phyloP scores from a whole-genome alignment of 352 stramenopile genomes.

The Phytophthora pini region DNA sequence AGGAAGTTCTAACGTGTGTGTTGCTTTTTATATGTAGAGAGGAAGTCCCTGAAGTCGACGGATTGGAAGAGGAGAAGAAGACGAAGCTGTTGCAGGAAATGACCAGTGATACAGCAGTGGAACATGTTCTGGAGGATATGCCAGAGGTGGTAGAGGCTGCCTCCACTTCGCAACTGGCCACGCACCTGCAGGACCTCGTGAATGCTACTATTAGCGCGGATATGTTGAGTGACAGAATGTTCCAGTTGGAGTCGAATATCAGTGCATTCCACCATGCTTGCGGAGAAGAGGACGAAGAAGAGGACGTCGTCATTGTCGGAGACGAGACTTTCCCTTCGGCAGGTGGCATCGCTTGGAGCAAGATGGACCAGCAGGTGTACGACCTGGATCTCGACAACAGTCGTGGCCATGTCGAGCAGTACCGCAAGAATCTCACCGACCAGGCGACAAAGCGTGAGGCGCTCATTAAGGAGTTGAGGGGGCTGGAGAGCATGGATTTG shows the following conservation, averaged over 20 bases:
- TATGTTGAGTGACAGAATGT: conserved; percentile 89
- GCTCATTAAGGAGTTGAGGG: conserved; percentile 58
- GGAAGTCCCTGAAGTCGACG: conserved; percentile 26
- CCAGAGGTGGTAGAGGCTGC: conserved; percentile 67
- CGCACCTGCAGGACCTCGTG: conserved; percentile 74
- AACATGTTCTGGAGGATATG: conserved; percentile 70
- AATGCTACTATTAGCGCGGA: conserved; percentile 85
- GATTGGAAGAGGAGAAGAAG: conserved; percentile 35
- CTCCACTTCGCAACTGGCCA: conserved; percentile 46
- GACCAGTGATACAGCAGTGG: conserved; percentile 43
- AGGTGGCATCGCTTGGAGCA: conserved; percentile 70
- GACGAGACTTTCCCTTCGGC: conserved; percentile 31
- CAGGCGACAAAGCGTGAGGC: conserved; percentile 71
- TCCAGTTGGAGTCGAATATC: conserved; percentile 85
- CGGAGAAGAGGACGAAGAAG: conserved; percentile 47
- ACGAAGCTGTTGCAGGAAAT: conserved; percentile 46
- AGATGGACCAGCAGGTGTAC: conserved; percentile 83
- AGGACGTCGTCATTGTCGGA: conserved; percentile 10
- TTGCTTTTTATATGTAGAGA: conserved; percentile 40
- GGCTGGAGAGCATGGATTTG: conserved; percentile 49
- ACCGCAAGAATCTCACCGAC: conserved; percentile 71
- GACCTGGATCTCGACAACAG: conserved; percentile 79
- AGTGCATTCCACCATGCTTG: conserved; percentile 74
- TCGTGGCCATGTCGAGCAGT: conserved; percentile 79
- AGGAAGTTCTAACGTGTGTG: conserved; percentile 6